These are phyloP conservation scores for Hansenula sp. DNA, from an alignment of 1,139 yeast genomes.

Conservation along the genomic window DNA sequence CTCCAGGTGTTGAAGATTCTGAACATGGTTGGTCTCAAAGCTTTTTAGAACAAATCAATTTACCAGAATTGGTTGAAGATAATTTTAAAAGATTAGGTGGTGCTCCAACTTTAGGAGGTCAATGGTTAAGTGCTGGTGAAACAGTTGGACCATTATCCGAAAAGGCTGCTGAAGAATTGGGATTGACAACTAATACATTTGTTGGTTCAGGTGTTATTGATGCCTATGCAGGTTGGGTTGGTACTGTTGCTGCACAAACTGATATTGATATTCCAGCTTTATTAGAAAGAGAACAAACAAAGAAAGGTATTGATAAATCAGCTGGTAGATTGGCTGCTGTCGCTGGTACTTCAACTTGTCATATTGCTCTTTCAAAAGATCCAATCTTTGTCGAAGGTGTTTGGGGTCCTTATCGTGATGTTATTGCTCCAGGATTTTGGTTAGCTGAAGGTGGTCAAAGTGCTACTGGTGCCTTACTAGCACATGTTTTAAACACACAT, in stretches of 20 bases:
- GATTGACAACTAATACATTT: slow-evolving; percentile 70
- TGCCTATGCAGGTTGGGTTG: slow-evolving; percentile 98
- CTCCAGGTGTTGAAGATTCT: slow-evolving; percentile 84
- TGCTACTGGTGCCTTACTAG: slow-evolving; percentile 90
- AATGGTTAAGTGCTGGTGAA: slow-evolving; percentile 83
- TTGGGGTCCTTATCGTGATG: slow-evolving; percentile 98
- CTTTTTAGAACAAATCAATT: slow-evolving; percentile 61
- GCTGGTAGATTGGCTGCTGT: slow-evolving; percentile 93
- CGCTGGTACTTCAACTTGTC: slow-evolving; percentile 98
- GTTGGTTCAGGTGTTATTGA: slow-evolving; percentile 97
- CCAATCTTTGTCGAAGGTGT: slow-evolving; percentile 93
- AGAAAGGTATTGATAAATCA: slow-evolving; percentile 49
- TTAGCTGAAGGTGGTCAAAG: slow-evolving; percentile 99
- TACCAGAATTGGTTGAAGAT: slow-evolving; percentile 74
- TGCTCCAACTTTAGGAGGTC: slow-evolving; percentile 65
- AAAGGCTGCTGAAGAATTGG: slow-evolving; percentile 76
- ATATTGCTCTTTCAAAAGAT: slow-evolving; percentile 78
- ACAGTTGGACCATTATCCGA: slow-evolving; percentile 67
- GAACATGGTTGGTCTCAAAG: slow-evolving; percentile 86
- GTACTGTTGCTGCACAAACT: slow-evolving; percentile 94
- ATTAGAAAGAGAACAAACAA: slow-evolving; percentile 82
- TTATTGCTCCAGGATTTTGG: slow-evolving; percentile 85
- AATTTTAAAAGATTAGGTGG: slow-evolving; percentile 84
- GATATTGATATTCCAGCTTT: slow-evolving; percentile 97
- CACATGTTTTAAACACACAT: slow-evolving; percentile 85